Conservation (phyloP, 169 alveolate genomes). For the Cryptosporidium canis region DNA sequence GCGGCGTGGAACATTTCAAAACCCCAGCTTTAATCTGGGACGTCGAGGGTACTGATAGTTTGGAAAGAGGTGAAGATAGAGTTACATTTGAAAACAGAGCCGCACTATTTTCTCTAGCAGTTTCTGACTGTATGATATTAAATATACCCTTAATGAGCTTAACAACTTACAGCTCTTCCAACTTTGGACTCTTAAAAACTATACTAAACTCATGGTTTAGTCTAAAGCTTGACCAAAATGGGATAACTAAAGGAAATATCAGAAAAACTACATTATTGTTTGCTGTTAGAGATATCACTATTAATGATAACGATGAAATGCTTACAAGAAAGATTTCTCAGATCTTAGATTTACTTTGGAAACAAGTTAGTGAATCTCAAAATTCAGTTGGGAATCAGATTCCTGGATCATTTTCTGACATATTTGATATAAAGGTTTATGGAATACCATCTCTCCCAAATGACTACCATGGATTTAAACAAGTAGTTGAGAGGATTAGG, state of each 20-base stretch:
- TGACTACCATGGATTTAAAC: conserved; percentile 7
- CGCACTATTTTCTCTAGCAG: conserved; percentile 87
- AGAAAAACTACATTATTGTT: conserved; percentile 37
- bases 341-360: conserved; percentile 38
- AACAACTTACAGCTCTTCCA: conserved; percentile 88
- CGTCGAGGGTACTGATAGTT: conserved; percentile 91
- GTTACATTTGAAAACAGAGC: conserved; percentile 90
- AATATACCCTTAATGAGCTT: conserved; percentile 81
- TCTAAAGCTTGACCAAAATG: conserved; percentile 45
- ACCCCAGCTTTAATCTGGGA: conserved; percentile 84
- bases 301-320: conserved; percentile 53
- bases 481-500: neutral
- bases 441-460: conserved; percentile 67
- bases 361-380: neutral
- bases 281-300: conserved; percentile 49
- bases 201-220: conserved; percentile 76
- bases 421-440: conserved; percentile 44
- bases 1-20: neutral
- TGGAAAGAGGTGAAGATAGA: conserved; percentile 88
- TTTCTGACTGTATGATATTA: conserved; percentile 88
- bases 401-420: conserved; percentile 7
- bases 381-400: neutral
- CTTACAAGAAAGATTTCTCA: conserved; percentile 31
- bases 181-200: conserved; percentile 88
- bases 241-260: neutral